Percentiles rank a stretch among this genome's conserved stretches.
These are phyloP conservation scores for Ophiostoma fasciatum DNA, from an alignment of 2,329 filamentous ascomycete species.

Conservation along the genomic window DNA sequence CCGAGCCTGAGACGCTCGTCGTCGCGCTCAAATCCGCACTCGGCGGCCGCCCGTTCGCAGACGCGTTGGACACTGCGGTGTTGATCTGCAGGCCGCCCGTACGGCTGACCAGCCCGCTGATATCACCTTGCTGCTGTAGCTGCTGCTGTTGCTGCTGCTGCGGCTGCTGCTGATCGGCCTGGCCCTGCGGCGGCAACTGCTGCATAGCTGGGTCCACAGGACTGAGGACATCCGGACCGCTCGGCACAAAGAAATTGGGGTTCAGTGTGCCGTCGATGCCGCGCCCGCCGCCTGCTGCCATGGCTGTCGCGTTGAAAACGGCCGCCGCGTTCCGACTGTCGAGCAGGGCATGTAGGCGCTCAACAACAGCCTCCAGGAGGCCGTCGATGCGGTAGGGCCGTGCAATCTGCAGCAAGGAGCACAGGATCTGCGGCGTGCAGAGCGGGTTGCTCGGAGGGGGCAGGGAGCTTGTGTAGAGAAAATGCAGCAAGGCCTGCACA, in stretches of 20 bases:
- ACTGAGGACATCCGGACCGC: slow-evolving; percentile 28
- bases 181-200: slow-evolving; percentile 5
- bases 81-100: slow-evolving; percentile 33
- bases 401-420: slow-evolving; percentile 84
- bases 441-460: slow-evolving; percentile 61
- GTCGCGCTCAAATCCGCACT: slow-evolving; percentile 36
- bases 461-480: slow-evolving; percentile 81
- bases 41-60: slow-evolving; percentile 19
- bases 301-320: slow-evolving; percentile 94
- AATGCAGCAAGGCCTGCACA: slow-evolving; percentile 79
- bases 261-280: slow-evolving; percentile 56
- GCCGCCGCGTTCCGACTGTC: slow-evolving; percentile 91
- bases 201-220: slow-evolving; percentile 10
- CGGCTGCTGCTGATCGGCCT: slow-evolving; percentile 6
- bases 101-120: slow-evolving; percentile 19
- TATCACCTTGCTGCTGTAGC: slow-evolving; percentile 11
- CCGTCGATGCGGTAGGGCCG: slow-evolving; percentile 89
- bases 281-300: slow-evolving; percentile 88
- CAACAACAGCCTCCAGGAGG: slow-evolving; percentile 79
- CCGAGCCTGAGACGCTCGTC: slow-evolving; percentile 36
- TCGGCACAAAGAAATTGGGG: slow-evolving; percentile 45
- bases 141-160: slow-evolving; percentile 8
- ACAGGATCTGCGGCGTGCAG: slow-evolving; percentile 89
- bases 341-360: slow-evolving; percentile 74
- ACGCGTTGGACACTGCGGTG: slow-evolving; percentile 21